Evolutionary conservation across 129 eudicot species (phyloP).

Genomic region (Smallanthus sonchifolius): DNA sequence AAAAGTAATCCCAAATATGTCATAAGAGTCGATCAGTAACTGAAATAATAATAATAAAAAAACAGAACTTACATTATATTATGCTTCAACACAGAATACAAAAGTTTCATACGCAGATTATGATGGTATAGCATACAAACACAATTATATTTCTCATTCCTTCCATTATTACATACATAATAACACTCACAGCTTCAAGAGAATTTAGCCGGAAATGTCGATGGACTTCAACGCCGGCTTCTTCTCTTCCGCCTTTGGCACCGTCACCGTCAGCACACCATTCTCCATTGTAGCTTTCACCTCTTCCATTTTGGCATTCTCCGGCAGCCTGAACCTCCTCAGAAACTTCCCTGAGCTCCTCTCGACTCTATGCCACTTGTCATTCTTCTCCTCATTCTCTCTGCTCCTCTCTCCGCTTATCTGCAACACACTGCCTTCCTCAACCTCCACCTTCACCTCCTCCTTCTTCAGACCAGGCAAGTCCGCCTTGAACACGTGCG

Average conservation of each 20-base stretch:
- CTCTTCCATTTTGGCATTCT: constrained; percentile 51
- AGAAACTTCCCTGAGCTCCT: constrained; percentile 60
- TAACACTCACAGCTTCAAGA: neutral
- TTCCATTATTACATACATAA: neutral
- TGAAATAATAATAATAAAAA: neutral
- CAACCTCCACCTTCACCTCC: constrained; percentile 58
- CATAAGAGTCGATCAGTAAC: neutral
- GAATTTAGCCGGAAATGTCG: constrained; percentile 39
- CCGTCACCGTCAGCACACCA: constrained; percentile 57
- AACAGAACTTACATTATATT: neutral
- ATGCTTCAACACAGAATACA: neutral
- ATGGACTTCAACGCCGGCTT: constrained; percentile 53
- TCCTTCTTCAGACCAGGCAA: constrained; percentile 59
- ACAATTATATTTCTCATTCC: neutral
- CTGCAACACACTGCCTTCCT: constrained; percentile 51
- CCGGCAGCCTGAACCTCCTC: constrained; percentile 60
- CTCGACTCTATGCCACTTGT: constrained; percentile 56
- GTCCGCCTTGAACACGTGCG: constrained; percentile 65
- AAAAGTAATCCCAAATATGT: too few relatives aligned
- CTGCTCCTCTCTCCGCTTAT: constrained; percentile 57
- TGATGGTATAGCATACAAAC: neutral
- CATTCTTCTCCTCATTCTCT: constrained; percentile 58
- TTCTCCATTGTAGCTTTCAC: constrained; percentile 61
- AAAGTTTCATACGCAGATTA: neutral
- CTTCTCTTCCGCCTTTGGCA: constrained; percentile 53